These are phyloP conservation scores for Aureobasidium lini DNA, from an alignment of 2,329 filamentous ascomycete species.

Conservation along the genomic window DNA sequence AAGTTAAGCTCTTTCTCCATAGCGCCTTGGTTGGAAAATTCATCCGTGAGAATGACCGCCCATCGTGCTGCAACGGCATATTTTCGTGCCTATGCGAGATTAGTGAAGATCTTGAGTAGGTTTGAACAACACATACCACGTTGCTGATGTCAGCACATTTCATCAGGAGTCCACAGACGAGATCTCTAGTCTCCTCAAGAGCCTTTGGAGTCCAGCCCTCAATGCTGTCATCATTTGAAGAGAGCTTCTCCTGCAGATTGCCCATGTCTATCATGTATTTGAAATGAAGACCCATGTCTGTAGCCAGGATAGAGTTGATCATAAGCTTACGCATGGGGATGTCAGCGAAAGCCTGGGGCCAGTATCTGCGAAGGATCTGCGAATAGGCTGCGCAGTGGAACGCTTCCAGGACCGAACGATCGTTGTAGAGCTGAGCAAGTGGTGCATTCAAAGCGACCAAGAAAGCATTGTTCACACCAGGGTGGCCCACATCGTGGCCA, in stretches of 20 bases:
- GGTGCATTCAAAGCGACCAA: conserved; percentile 86
- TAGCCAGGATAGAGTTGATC: conserved; percentile 96
- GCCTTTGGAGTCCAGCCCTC: conserved; percentile 72
- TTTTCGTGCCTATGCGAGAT: conserved; percentile 58
- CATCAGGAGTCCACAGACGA: conserved; percentile 86
- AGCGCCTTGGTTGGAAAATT: conserved; percentile 84
- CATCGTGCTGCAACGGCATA: conserved; percentile 78
- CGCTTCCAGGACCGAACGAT: conserved; percentile 90
- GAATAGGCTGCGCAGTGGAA: conserved; percentile 97
- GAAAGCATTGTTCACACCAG: conserved; percentile 97
- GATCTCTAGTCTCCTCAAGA: conserved; percentile 65
- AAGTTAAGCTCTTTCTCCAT: conserved; percentile 89
- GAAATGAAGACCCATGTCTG: conserved; percentile 95
- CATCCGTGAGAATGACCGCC: conserved; percentile 90
- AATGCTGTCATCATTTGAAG: conserved; percentile 53
- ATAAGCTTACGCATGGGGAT: conserved; percentile 76
- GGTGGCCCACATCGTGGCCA: conserved; percentile 94
- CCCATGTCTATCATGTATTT: conserved; percentile 89
- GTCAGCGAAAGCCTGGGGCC: conserved; percentile 76
- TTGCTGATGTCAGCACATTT: conserved; percentile 99
- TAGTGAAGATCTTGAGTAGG: background rate
- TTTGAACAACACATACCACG: conserved; percentile 57
- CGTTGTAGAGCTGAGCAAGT: conserved; percentile 91
- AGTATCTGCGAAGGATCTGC: conserved; percentile 86
- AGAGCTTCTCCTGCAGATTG: conserved; percentile 71